These are phyloP conservation scores for Phytophthora palmivora DNA, from an alignment of 352 stramenopile species.

Conservation along the genomic window DNA sequence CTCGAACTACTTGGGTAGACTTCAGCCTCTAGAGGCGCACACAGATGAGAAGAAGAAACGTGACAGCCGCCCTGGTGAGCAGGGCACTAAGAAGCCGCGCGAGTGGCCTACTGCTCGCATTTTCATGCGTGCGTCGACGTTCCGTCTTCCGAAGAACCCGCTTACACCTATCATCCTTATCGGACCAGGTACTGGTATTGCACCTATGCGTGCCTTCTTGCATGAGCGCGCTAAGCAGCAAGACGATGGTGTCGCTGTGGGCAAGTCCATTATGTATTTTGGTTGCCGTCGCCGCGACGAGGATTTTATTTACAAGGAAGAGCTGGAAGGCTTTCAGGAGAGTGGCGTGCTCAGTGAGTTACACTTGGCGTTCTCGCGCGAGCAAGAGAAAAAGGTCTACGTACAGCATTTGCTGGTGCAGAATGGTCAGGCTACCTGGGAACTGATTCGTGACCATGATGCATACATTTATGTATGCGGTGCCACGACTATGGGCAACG, in stretches of 20 bases:
- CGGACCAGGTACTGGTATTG: conserved; percentile 97
- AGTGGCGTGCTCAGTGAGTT: conserved; percentile 92
- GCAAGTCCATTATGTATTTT: conserved; percentile 94
- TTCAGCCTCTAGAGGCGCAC: conserved; percentile 56
- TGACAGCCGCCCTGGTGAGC: conserved; percentile 72
- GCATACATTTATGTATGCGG: conserved; percentile 98
- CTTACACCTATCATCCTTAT: conserved; percentile 95
- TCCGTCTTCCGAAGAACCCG: conserved; percentile 91
- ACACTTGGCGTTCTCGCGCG: conserved; percentile 96
- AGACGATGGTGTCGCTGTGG: conserved; percentile 61
- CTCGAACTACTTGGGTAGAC: conserved; percentile 90
- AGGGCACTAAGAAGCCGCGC: conserved; percentile 70
- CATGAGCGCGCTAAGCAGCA: conserved; percentile 92
- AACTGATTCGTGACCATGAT: conserved; percentile 63
- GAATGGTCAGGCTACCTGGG: conserved; percentile 67
- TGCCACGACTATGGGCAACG: conserved; percentile 96
- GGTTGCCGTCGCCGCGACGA: conserved; percentile 85
- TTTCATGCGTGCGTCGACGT: conserved; percentile 95
- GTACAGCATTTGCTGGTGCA: conserved; percentile 96
- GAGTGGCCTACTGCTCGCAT: conserved; percentile 84
- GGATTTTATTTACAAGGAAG: conserved; percentile 92
- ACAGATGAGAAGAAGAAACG: conserved; percentile 72
- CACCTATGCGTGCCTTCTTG: conserved; percentile 97
- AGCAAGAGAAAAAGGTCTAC: conserved; percentile 96
- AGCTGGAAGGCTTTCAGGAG: conserved; percentile 89